A percentile compares a stretch with the other conserved stretches of the same genome.
Evolutionary conservation across 2,329 filamentous ascomycete genomes (phyloP).

Genomic region (Calonectria hongkongensis): DNA sequence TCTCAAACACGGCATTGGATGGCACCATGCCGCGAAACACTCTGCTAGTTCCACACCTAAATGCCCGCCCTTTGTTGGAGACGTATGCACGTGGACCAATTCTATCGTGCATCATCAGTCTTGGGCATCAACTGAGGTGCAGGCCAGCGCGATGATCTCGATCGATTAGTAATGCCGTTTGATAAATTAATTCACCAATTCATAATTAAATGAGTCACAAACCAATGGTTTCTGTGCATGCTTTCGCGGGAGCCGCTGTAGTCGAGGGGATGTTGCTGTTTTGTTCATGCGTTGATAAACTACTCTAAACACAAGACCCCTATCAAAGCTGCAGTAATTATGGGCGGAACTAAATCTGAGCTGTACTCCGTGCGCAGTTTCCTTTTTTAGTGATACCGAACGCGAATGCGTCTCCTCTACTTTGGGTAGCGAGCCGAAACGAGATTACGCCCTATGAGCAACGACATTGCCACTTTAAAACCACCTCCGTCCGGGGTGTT

Average conservation of each 20-base stretch:
- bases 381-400: slow-evolving; percentile 11
- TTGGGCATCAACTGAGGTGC: background rate
- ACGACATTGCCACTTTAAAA: slow-evolving; percentile 15
- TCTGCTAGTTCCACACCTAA: background rate
- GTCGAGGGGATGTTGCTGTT: background rate
- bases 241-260: background rate
- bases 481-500: background rate
- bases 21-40: background rate
- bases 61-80: background rate
- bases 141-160: background rate
- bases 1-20: slow-evolving; percentile 2
- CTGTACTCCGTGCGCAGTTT: background rate
- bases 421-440: slow-evolving; percentile 17
- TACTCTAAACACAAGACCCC: background rate
- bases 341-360: background rate
- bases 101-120: background rate
- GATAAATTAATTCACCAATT: slow-evolving; percentile 2
- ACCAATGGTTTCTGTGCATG: background rate
- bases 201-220: no score
- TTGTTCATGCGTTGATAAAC: background rate
- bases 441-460: slow-evolving; percentile 2
- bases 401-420: background rate
- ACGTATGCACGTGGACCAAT: background rate
- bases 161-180: background rate
- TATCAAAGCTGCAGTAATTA: background rate